Evolutionary conservation across 2,329 filamentous ascomycete species (phyloP), one percentile per base, ranked within the genome.

Genomic region (Fusarium annulatum): DNA sequence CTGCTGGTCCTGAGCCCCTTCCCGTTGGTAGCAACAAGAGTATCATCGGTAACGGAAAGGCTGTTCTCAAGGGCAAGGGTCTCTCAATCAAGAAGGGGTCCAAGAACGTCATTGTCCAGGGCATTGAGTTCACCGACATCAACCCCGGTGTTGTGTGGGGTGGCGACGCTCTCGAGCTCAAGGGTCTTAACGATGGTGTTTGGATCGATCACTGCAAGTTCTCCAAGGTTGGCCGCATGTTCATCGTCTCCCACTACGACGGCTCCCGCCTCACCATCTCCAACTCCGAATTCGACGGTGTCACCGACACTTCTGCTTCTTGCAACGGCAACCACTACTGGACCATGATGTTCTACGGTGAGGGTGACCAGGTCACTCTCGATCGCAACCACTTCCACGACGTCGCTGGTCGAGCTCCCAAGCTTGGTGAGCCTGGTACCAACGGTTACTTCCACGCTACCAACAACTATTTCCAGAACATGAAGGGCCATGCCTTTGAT

Each of bases 61-160:
- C 75, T 10, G 69, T 79, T 1, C 66, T 79, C 16, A 79, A 78
- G 30, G 82, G 84, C 65, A 81, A 85, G 75, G 84, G 84, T 16
- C 80, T 88, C 28, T 82, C 81, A 26, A 79, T 88, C 65, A 84
- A 84, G 73, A 78, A 77, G 53, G 78, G 80, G n/a, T 80, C 79
- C 34, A 84, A 79, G 71, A 88, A 88, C 75, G 85, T 88, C 64
- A 87, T 88, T 69, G 80, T 88, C 56, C 85, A 85, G 58, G 87
- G 88, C 77, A 74, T 88, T 21, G 83, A 83, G 60, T 82, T 88
- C 70, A 85, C 84, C 69, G 64, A 80, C 36, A 82, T 87, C 55
- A 85, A 85, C 79, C 76, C 83, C 2, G 81, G 69, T 71, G 79
- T 73, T 75, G 76, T 77, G 5, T 77, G 76, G 76, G 76, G 76